Conservation (phyloP, 805 yeast genomes). For the Candida quercuum region DNA sequence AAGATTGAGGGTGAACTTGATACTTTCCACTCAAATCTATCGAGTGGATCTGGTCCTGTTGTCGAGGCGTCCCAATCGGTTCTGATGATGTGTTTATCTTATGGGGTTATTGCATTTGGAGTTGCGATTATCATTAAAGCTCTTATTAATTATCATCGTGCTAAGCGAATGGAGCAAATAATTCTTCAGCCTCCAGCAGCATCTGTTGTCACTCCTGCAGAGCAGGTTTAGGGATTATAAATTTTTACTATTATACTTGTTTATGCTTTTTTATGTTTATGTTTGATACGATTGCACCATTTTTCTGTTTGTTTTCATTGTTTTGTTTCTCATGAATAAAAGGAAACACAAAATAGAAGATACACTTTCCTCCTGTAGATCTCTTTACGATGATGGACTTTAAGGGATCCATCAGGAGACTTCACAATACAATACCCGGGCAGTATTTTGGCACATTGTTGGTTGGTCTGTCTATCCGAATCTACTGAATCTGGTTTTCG, state of each 20-base stretch:
- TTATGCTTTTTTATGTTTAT: too few species aligned
- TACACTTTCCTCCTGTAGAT: too few species aligned
- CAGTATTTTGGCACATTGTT: too few species aligned
- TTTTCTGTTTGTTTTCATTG: too few species aligned
- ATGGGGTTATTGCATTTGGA: slow-evolving; percentile 64
- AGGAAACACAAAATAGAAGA: not conserved
- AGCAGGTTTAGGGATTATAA: slow-evolving; percentile 7
- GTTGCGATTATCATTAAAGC: slow-evolving; percentile 59
- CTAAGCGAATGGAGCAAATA: slow-evolving; percentile 68
- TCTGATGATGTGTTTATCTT: slow-evolving; percentile 39
- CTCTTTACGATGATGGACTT: too few species aligned
- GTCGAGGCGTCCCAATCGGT: slow-evolving; percentile 4
- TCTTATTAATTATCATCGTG: slow-evolving; percentile 63
- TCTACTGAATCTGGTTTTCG: too few species aligned
- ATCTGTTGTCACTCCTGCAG: slow-evolving; percentile 1
- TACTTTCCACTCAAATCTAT: slow-evolving; percentile 16
- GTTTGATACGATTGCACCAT: too few species aligned
- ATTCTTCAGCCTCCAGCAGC: slow-evolving; percentile 43
- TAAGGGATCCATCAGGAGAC: too few species aligned
- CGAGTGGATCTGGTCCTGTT: slow-evolving; percentile 14
- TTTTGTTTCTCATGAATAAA: not conserved
- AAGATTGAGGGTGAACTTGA: slow-evolving; percentile 23
- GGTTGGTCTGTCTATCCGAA: too few species aligned
- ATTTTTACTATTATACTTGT: too few species aligned
- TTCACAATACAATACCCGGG: too few species aligned